Percentiles rank a stretch among this genome's conserved stretches.
Evolutionary conservation across 2,329 filamentous ascomycete genomes (phyloP).

Genomic region (Cladophialophora bantiana): DNA sequence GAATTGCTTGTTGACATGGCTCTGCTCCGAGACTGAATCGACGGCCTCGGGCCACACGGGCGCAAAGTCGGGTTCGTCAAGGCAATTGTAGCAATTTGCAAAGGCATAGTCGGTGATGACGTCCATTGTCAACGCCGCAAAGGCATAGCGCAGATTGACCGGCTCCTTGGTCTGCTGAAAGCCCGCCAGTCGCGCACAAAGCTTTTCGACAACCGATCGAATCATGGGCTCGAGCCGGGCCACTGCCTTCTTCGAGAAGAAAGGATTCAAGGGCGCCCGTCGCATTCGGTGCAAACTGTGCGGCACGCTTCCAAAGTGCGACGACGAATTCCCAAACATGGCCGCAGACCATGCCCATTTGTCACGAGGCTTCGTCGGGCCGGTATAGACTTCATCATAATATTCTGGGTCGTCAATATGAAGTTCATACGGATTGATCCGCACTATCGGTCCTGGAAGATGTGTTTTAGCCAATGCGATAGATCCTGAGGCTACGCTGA

Average conservation of each 20-base stretch:
- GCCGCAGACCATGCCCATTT: slow-evolving; percentile 40
- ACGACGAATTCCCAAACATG: slow-evolving; percentile 32
- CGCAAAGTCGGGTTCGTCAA: slow-evolving; percentile 29
- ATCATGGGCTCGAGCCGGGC: slow-evolving; percentile 41
- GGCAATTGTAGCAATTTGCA: slow-evolving; percentile 27
- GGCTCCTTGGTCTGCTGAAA: slow-evolving; percentile 22
- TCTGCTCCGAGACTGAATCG: slow-evolving; percentile 19
- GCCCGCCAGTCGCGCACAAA: slow-evolving; percentile 33
- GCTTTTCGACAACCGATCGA: slow-evolving; percentile 38
- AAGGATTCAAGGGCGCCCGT: slow-evolving; percentile 39
- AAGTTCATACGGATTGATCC: slow-evolving; percentile 46
- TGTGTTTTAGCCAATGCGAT: neutral
- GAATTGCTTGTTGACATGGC: slow-evolving; percentile 29
- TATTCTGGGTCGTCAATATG: slow-evolving; percentile 47
- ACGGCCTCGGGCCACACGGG: slow-evolving; percentile 19
- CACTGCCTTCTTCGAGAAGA: slow-evolving; percentile 39
- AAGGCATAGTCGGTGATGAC: slow-evolving; percentile 38
- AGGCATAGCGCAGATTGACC: slow-evolving; percentile 39
- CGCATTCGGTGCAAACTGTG: slow-evolving; percentile 42
- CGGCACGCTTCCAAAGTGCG: slow-evolving; percentile 35
- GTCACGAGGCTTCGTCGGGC: slow-evolving; percentile 39
- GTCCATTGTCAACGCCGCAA: slow-evolving; percentile 47
- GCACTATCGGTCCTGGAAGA: slow-evolving; percentile 45
- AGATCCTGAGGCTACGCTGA: neutral
- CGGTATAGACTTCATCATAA: slow-evolving; percentile 46